Evolutionary conservation across 2,329 filamentous ascomycete species (phyloP).

Genomic region (Calonectria pseudoreteaudii): DNA sequence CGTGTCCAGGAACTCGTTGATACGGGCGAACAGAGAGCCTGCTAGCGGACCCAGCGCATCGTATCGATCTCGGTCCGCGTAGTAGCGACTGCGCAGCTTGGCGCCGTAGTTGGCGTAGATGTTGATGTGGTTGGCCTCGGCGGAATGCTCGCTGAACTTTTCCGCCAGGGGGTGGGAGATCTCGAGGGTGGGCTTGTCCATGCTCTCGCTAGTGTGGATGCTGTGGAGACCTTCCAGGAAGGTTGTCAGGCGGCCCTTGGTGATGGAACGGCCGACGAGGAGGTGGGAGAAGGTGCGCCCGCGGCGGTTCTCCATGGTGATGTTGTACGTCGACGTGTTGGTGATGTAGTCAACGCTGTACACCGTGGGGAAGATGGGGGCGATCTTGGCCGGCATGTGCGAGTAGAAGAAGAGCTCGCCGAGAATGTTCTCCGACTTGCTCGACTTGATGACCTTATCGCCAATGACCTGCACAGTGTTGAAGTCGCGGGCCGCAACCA

Average conservation of each 20-base stretch:
- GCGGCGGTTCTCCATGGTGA: not conserved
- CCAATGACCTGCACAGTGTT: not conserved
- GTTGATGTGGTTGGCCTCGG: not conserved
- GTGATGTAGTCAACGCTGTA: not conserved
- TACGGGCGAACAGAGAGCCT: not conserved
- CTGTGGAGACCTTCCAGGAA: not conserved
- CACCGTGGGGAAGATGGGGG: not conserved
- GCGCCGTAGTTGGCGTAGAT: not conserved
- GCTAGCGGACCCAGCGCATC: not conserved
- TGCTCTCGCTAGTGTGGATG: not conserved
- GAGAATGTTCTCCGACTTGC: not conserved
- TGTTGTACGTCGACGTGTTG: not conserved
- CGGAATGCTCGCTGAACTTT: not conserved
- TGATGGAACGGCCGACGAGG: not conserved
- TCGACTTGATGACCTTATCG: constrained; percentile 2
- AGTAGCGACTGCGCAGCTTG: not conserved
- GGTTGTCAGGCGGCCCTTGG: not conserved
- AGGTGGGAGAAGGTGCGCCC: not conserved
- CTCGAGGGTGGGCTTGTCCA: not conserved
- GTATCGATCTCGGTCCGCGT: not conserved
- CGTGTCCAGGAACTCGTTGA: constrained; percentile 2
- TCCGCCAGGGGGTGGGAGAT: not conserved
- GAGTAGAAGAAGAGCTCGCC: constrained; percentile 4
- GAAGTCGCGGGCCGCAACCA: not conserved
- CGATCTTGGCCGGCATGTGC: not conserved